Evolutionary conservation across 148 eudicot species (phyloP), one percentile per base, ranked within the genome.

Genomic region (Polygonum aviculare): DNA sequence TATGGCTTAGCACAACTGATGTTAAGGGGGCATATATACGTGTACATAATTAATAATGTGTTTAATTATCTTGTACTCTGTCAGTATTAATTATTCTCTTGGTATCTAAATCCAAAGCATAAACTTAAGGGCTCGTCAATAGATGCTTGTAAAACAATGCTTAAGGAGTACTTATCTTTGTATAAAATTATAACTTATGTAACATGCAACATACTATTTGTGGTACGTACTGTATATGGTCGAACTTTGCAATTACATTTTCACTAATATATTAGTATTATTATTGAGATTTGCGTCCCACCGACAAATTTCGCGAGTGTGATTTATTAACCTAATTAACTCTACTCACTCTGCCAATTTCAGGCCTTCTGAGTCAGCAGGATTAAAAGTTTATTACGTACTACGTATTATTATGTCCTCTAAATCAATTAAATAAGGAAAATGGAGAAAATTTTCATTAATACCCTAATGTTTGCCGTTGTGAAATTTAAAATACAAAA

Each of bases 251-350:
- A 57, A 19, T 57, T 57, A 57, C 22, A 51, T 51, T 16, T 57
- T 57, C 31, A 19, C 10, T 9, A 2, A 57, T 57, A 57, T 7
- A 44, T 26, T 26, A 26, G 31, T 26, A 44, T 6, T 6, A 44
- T 57, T 57, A 57, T 57, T 57, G 63, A 57, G 63, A 57, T 57
- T 57, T 57, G 63, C 63, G 63, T 57, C 3, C 63, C 33, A 57
- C 63, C 63, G 63, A 57, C 63, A 57, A 57, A 51, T 51, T 51
- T 51, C 15, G n/a, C 16, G 1, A 44, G 6, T 44, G 0, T 44
- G 47, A 44, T 44, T 44, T 1, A 6, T 44, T 6, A 44, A 44
- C 47, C 47, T 44, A 44, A 44, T 44, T 44, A 6, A 44, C 47
- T 44, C 47, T 44, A 44, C 2, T 44, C 47, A 44, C 47, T 44